These are phyloP conservation scores for Calonectria crousiana DNA, from an alignment of 2,329 filamentous ascomycete genomes.

Conservation along the genomic window DNA sequence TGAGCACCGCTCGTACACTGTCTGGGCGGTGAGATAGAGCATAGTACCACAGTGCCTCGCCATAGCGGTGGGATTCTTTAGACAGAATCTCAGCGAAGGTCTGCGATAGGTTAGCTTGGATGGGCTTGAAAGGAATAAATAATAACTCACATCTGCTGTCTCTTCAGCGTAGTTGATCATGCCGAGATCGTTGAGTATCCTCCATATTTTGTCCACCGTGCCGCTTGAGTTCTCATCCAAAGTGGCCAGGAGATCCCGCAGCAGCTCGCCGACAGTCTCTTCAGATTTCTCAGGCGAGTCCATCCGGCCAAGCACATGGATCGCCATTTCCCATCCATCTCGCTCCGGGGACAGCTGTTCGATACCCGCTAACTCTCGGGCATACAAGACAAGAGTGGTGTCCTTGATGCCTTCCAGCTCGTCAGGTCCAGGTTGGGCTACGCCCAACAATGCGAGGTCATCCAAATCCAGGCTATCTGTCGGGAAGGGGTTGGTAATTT, in stretches of 20 bases:
- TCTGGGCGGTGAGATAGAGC: constrained; percentile 82
- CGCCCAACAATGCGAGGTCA: constrained; percentile 84
- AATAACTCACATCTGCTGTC: constrained; percentile 79
- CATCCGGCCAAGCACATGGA: constrained; percentile 85
- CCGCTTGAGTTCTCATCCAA: constrained; percentile 74
- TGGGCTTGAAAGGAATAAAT: neutral
- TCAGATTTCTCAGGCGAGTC: constrained; percentile 79
- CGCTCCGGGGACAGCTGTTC: constrained; percentile 61
- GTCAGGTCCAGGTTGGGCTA: constrained; percentile 70
- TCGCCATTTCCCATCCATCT: constrained; percentile 91
- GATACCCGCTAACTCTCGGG: constrained; percentile 72
- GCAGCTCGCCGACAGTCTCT: constrained; percentile 78
- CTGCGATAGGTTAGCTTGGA: constrained; percentile 59
- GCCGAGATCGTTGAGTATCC: constrained; percentile 81
- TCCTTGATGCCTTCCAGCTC: constrained; percentile 80
- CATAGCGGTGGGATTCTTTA: constrained; percentile 80
- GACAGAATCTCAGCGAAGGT: constrained; percentile 85
- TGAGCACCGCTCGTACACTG: constrained; percentile 87
- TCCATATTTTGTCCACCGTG: constrained; percentile 86
- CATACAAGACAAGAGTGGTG: constrained; percentile 81
- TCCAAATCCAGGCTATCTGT: constrained; percentile 82
- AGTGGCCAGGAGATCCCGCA: constrained; percentile 73
- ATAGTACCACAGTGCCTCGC: constrained; percentile 91
- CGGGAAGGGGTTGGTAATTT: constrained; percentile 58
- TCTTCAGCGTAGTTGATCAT: constrained; percentile 83